phyloP scores from a whole-genome alignment of 108 stramenopile species.

The Cylindrotheca fusiformis region DNA sequence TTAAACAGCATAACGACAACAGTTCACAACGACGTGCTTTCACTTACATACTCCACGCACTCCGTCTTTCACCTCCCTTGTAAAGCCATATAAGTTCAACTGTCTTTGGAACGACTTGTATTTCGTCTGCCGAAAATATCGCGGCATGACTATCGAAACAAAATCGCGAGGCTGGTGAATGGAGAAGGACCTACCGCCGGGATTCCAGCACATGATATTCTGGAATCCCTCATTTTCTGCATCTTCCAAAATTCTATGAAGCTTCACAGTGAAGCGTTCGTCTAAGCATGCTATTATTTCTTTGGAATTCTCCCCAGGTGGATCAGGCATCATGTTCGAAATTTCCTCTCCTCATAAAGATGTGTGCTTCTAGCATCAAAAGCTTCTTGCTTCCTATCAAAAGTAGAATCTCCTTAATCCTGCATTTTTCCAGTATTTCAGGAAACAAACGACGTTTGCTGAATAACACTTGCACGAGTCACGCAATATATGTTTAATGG shows the following conservation, averaged over 20 bases:
- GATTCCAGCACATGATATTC: slow-evolving; percentile 43
- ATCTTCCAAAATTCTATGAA: slow-evolving; percentile 24
- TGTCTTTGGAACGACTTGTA: slow-evolving; percentile 36
- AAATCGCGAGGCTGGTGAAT: slow-evolving; percentile 11
- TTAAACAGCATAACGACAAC: neutral
- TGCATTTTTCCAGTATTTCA: no score
- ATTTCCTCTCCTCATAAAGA: no score
- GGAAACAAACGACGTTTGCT: no score
- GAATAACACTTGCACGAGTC: no score
- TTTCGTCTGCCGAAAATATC: slow-evolving; percentile 30
- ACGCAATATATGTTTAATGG: no score
- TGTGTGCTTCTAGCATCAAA: no score
- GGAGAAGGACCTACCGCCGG: slow-evolving; percentile 10
- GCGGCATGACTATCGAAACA: slow-evolving; percentile 5
- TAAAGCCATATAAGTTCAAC: slow-evolving; percentile 37
- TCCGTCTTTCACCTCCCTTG: neutral
- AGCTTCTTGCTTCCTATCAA: no score
- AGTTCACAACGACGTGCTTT: neutral
- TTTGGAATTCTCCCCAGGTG: no score
- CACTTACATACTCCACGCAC: neutral
- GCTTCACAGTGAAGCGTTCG: slow-evolving; percentile 27
- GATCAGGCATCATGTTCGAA: no score
- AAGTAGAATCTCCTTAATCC: no score
- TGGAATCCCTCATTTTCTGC: slow-evolving; percentile 24
- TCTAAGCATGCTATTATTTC: neutral